Base-by-base conservation (phyloP, 192 early-diverging fungal genomes). In the Endogone sp. region DNA sequence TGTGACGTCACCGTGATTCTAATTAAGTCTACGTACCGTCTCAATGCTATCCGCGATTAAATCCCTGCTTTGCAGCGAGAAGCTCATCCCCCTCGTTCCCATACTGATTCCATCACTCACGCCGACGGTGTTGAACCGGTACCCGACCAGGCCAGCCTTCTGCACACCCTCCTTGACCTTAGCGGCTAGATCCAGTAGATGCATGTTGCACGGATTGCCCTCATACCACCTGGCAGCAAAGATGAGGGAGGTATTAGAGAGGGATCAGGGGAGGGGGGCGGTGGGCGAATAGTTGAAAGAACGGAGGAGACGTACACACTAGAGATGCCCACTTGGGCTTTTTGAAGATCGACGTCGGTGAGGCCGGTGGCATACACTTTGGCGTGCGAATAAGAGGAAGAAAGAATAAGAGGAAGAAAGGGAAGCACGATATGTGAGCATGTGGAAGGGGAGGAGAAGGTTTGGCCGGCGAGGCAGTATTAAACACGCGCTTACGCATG, bases 161-260 rank as follows among this genome's bases (percentile, higher is more conserved):
- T 89, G 71, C 30, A 99, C 96, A 69, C 96, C 96, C 70, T 94
- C 86, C 75, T 99, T 99, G 66, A 99, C 95, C 64, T 90, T 82
- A 22, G 59, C 84, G 8, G 96, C 84, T 20, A 99, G 84, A 71
- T 97, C 93, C 62, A 91, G 78, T 37, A 99, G 84, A 68, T 99
- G 98, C 98, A 99, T 99, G 81, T 99, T 99, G 85, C 98, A 99
- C 10, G 98, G 95, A 81, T 99, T 99, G 67, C 98, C 98, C 76
- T 99, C 98, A 74, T 95, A 98, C 95, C 96, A 95, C 20, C 88
- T 88, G 68, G 28, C 24, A 29, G 49, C 60, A 29, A 60, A 30
- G 28, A 66, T n/a, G 11, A 62, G 3, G 44, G 69, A 68, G 57
- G 54, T 32, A 20, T 37, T 32, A 49, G 37, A 49, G 37, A 49